Conservation (phyloP, 805 yeast genomes). For the Cyberlindnera veronae region DNA sequence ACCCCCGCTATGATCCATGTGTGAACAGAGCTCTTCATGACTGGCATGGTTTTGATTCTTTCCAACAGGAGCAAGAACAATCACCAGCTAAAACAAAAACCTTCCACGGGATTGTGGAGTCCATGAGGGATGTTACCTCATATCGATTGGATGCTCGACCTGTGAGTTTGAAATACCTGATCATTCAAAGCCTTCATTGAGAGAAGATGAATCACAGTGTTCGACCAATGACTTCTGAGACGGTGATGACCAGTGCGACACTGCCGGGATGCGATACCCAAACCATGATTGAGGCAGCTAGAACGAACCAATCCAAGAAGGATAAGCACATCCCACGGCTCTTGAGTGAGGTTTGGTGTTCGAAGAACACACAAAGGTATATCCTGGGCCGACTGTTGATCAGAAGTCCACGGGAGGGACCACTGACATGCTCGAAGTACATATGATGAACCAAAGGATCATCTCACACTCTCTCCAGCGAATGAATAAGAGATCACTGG, state of each 20-base stretch:
- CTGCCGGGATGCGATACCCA: conserved; percentile 14
- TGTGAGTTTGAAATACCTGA: neutral
- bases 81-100: conserved; percentile 18
- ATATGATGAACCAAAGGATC: too few relatives aligned
- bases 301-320: neutral
- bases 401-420: too few relatives aligned
- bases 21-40: conserved; percentile 16
- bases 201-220: neutral
- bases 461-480: too few relatives aligned
- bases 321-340: neutral
- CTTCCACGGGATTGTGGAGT: conserved; percentile 1
- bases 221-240: conserved; percentile 2
- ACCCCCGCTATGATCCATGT: conserved; percentile 15
- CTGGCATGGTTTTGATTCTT: conserved; percentile 23
- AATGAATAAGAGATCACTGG: too few relatives aligned
- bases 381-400: too few relatives aligned
- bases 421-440: too few relatives aligned
- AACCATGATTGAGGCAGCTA: neutral
- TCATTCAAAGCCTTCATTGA: neutral
- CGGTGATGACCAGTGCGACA: conserved; percentile 4
- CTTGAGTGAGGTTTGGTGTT: conserved; percentile 5
- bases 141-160: neutral
- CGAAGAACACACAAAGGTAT: too few relatives aligned
- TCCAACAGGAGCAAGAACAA: conserved; percentile 16
- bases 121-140: neutral